Conservation (phyloP, 2,329 filamentous ascomycete species). For the Phoma herbarum region DNA sequence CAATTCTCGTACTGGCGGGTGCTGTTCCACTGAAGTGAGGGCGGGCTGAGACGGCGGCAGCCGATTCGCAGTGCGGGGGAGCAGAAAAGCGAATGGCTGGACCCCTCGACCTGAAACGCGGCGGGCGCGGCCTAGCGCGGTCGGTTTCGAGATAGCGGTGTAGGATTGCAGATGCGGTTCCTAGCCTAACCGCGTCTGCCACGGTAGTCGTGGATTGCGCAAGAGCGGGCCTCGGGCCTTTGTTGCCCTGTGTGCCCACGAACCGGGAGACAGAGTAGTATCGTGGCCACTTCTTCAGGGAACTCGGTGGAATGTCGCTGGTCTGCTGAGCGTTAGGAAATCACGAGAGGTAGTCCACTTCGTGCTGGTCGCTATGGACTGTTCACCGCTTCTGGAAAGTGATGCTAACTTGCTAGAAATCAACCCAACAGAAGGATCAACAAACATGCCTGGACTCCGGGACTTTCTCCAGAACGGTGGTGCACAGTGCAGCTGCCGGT, state of each 20-base stretch:
- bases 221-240: conserved; percentile 19
- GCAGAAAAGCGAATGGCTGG: conserved; percentile 20
- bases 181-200: conserved; percentile 32
- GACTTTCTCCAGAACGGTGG: conserved; percentile 1
- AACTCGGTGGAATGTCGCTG: conserved; percentile 8
- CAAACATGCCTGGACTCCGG: conserved; percentile 15
- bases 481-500: conserved; percentile 7
- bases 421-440: conserved; percentile 13
- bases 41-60: conserved; percentile 16
- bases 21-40: conserved; percentile 11
- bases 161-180: conserved; percentile 28
- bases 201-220: conserved; percentile 26
- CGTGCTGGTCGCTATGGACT: conserved; percentile 4
- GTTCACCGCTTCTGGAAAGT: conserved; percentile 17
- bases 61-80: conserved; percentile 23
- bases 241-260: conserved; percentile 8
- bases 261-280: not conserved
- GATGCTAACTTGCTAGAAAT: conserved; percentile 16
- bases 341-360: conserved; percentile 11
- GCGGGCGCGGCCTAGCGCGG: conserved; percentile 16
- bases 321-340: conserved; percentile 18
- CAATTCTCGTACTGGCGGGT: conserved; percentile 22
- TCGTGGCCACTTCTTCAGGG: not conserved
- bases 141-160: conserved; percentile 23
- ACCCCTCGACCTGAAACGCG: conserved; percentile 21